phyloP scores from a whole-genome alignment of 75 land plant genomes.

The Picea glauca region DNA sequence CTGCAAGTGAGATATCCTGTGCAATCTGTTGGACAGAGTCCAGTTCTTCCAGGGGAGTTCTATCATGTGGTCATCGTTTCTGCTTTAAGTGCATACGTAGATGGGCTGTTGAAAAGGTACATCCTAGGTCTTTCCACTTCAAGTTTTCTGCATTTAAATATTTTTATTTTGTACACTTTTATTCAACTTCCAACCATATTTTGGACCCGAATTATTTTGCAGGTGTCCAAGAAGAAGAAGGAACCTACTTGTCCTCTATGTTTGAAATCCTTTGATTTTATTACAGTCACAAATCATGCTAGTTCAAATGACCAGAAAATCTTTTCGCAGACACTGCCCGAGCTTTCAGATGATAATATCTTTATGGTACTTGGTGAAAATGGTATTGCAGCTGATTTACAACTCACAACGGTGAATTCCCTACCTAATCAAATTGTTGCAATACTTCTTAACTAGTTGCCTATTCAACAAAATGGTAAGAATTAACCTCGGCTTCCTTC shows the following conservation, averaged over 20 bases:
- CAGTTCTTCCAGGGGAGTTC: constrained; percentile 27
- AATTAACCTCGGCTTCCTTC: not conserved
- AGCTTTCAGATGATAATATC: constrained; percentile 6
- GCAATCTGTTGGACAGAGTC: constrained; percentile 32
- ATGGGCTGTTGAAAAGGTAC: constrained; percentile 35
- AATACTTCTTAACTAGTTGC: not conserved
- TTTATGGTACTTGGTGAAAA: not conserved
- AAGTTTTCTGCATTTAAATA: not conserved
- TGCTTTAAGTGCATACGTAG: constrained; percentile 34
- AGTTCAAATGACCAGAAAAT: constrained; percentile 3
- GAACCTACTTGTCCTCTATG: constrained; percentile 38
- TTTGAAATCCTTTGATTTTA: constrained; percentile 29
- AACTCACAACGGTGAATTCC: constrained; percentile 4
- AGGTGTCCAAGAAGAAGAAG: constrained; percentile 13
- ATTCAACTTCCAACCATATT: not conserved
- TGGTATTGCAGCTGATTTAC: not conserved
- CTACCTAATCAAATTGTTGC: not conserved
- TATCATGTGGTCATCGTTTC: constrained; percentile 38
- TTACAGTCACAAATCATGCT: constrained; percentile 20
- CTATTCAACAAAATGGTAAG: not conserved
- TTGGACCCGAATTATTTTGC: not conserved
- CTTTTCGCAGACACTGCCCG: constrained; percentile 5
- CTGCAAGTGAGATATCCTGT: constrained; percentile 21
- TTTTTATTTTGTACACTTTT: not conserved
- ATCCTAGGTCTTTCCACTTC: not conserved